Conservation (phyloP, 257 asterid species). For the Solanum pimpinellifolium region DNA sequence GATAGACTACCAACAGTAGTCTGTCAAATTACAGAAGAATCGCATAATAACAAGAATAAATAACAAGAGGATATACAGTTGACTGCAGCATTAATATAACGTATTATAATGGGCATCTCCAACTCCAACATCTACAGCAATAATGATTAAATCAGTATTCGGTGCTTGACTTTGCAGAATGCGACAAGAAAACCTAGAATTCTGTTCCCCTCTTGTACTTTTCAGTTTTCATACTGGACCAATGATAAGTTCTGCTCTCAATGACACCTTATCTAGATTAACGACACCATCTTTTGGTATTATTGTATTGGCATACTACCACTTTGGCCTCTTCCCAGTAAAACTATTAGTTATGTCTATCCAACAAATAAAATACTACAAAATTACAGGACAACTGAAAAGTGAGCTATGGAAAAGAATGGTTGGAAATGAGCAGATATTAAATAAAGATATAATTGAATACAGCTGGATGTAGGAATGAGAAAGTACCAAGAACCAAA, state of each 20-base stretch:
- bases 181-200: neutral
- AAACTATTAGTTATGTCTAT: neutral
- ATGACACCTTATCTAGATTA: neutral
- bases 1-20: neutral
- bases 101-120: neutral
- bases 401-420: neutral
- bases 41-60: neutral
- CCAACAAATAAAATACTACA: neutral
- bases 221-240: neutral
- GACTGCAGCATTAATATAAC: neutral
- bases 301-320: neutral
- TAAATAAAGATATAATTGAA: neutral
- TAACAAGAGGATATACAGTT: neutral
- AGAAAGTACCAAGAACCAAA: conserved; percentile 74
- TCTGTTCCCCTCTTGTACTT: neutral
- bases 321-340: neutral
- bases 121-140: neutral
- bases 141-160: neutral
- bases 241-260: neutral
- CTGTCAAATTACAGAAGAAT: neutral
- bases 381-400: neutral
- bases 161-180: neutral
- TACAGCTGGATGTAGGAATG: neutral
- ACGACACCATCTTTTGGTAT: neutral
- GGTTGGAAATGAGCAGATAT: neutral